Conservation (phyloP, 257 asterid genomes). For the Forsythia suspensa region DNA sequence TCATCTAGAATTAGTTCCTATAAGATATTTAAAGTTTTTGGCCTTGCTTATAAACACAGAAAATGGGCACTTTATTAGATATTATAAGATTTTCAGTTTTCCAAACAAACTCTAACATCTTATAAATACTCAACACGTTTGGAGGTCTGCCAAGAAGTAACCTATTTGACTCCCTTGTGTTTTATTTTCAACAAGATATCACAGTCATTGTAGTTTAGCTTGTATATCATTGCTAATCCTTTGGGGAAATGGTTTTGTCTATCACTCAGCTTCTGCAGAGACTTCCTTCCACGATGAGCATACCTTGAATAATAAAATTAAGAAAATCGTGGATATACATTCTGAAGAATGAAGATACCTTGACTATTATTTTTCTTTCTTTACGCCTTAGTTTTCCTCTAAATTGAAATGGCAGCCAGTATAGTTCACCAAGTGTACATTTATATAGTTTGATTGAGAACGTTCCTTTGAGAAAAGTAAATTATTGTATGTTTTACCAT, state of each 20-base stretch:
- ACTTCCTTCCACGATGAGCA: neutral
- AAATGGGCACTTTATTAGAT: neutral
- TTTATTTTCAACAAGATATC: neutral
- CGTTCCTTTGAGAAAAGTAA: too few relatives aligned
- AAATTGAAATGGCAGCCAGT: neutral
- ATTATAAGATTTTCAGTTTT: neutral
- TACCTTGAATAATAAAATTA: neutral
- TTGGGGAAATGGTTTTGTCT: neutral
- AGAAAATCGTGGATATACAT: neutral
- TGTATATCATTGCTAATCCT: conserved; percentile 11
- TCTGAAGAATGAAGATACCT: neutral
- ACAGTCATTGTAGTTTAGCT: neutral
- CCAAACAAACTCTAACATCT: neutral
- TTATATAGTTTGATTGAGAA: too few relatives aligned
- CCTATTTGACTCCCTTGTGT: neutral
- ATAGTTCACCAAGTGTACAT: neutral
- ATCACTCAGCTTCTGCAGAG: neutral
- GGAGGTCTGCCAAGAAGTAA: neutral
- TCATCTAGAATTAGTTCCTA: neutral
- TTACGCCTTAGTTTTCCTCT: neutral
- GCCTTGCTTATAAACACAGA: neutral
- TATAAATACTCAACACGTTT: neutral
- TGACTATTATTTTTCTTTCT: neutral
- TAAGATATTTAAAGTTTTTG: neutral
- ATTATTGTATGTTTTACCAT: too few relatives aligned